A percentile compares a stretch with the other conserved stretches of the same genome.
Evolutionary conservation across 768 basidiomycete species (phyloP).

Genomic region (Pisolithus sp.): DNA sequence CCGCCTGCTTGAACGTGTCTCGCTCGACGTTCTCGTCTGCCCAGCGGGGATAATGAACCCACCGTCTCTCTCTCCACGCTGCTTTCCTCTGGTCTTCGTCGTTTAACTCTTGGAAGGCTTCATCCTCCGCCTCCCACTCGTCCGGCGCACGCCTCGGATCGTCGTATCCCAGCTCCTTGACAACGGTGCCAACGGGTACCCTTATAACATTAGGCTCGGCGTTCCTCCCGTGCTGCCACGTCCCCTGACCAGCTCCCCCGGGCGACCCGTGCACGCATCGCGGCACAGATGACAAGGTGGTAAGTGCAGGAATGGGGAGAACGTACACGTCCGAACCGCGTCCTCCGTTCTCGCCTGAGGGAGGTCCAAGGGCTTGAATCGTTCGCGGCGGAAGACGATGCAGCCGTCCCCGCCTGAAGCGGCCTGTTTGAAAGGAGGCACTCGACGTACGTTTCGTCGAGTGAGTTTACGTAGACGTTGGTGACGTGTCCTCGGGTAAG

Average conservation of each 20-base stretch:
- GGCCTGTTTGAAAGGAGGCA: too few relatives aligned
- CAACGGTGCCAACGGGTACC: constrained; percentile 88
- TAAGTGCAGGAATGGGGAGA: constrained; percentile 67
- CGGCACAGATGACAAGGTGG: constrained; percentile 68
- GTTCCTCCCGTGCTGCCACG: constrained; percentile 78
- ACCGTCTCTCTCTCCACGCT: constrained; percentile 59
- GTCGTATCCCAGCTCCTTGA: constrained; percentile 63
- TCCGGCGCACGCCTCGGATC: constrained; percentile 61
- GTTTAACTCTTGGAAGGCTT: constrained; percentile 43
- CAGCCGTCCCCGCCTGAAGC: constrained; percentile 89
- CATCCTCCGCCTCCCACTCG: constrained; percentile 71
- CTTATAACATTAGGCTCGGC: constrained; percentile 67
- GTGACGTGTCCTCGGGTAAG: neutral
- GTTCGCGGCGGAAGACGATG: constrained; percentile 89
- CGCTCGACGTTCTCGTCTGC: constrained; percentile 56
- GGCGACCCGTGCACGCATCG: constrained; percentile 60
- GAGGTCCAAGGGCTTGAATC: constrained; percentile 80
- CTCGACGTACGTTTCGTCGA: neutral
- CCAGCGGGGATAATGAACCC: constrained; percentile 75
- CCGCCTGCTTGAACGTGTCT: constrained; percentile 67
- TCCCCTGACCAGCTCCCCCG: constrained; percentile 73
- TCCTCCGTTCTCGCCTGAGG: constrained; percentile 91
- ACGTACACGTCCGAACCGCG: constrained; percentile 85
- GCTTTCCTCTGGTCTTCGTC: constrained; percentile 40
- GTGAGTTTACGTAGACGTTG: too few relatives aligned